Evolutionary conservation across 345 rosid genomes (phyloP).

Genomic region (Salix koriyanagi): DNA sequence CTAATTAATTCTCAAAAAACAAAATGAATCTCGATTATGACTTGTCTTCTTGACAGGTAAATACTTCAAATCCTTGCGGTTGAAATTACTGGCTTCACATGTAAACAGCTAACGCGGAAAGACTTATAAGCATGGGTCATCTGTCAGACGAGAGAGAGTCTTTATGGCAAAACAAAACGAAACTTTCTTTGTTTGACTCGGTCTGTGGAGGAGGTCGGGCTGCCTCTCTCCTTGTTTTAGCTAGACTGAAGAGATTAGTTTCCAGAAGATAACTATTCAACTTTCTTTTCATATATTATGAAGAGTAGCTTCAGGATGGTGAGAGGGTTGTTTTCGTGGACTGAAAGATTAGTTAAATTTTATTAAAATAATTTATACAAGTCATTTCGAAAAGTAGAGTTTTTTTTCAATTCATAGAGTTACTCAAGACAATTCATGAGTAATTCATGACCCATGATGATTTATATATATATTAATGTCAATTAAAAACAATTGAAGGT

Average conservation of each 20-base stretch:
- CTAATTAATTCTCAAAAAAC: neutral
- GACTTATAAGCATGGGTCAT: neutral
- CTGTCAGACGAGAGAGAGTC: neutral
- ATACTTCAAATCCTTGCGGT: neutral
- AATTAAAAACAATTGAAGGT: too few species aligned
- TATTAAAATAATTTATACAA: too few species aligned
- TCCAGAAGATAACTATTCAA: neutral
- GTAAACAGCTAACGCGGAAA: neutral
- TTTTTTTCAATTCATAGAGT: too few species aligned
- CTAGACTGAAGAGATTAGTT: neutral
- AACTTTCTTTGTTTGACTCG: neutral
- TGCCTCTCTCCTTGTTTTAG: neutral
- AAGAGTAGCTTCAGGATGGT: too few species aligned
- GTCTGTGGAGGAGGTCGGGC: neutral
- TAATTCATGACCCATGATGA: too few species aligned
- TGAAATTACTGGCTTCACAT: slow-evolving; percentile 5
- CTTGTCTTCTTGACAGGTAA: neutral
- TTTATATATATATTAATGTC: too few species aligned
- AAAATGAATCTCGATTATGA: too few species aligned
- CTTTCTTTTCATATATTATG: too few species aligned
- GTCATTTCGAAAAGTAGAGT: too few species aligned
- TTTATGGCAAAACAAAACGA: neutral
- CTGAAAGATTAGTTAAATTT: too few species aligned
- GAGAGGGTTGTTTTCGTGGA: too few species aligned
- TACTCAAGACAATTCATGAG: too few species aligned